These are phyloP conservation scores for Pichia sp. DNA, from an alignment of 1,139 yeast genomes.

Conservation along the genomic window DNA sequence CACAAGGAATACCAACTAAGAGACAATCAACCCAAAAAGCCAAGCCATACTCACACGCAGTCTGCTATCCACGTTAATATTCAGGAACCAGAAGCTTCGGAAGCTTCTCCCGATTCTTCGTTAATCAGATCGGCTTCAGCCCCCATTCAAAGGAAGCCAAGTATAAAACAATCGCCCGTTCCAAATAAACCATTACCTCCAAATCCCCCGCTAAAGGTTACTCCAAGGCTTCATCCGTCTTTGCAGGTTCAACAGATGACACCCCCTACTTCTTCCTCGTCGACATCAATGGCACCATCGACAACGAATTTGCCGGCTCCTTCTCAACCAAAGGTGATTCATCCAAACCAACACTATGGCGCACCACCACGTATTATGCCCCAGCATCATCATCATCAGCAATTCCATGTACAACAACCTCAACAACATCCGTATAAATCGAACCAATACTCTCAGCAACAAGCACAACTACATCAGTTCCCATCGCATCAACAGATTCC, in stretches of 20 bases:
- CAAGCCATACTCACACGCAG: slow-evolving; percentile 9
- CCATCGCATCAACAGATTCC: too few species aligned
- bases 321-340: not conserved
- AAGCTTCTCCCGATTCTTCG: not conserved
- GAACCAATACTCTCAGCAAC: not conserved
- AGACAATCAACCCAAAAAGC: not conserved
- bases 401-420: slow-evolving; percentile 2
- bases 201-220: slow-evolving; percentile 3
- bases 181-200: slow-evolving; percentile 8
- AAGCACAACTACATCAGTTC: not conserved
- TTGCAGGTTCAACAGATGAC: too few species aligned
- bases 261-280: not conserved
- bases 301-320: not conserved
- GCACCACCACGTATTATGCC: too few species aligned
- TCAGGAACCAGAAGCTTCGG: not conserved
- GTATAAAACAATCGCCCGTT: slow-evolving; percentile 5
- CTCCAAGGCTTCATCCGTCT: too few species aligned
- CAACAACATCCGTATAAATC: slow-evolving; percentile 1
- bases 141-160: slow-evolving; percentile 9
- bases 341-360: not conserved
- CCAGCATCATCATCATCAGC: too few species aligned
- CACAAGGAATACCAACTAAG: not conserved
- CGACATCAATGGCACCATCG: not conserved
- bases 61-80: too few species aligned
- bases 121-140: slow-evolving; percentile 12